phyloP scores from a whole-genome alignment of 495 filamentous ascomycete species.

The Sporormia fimetaria region DNA sequence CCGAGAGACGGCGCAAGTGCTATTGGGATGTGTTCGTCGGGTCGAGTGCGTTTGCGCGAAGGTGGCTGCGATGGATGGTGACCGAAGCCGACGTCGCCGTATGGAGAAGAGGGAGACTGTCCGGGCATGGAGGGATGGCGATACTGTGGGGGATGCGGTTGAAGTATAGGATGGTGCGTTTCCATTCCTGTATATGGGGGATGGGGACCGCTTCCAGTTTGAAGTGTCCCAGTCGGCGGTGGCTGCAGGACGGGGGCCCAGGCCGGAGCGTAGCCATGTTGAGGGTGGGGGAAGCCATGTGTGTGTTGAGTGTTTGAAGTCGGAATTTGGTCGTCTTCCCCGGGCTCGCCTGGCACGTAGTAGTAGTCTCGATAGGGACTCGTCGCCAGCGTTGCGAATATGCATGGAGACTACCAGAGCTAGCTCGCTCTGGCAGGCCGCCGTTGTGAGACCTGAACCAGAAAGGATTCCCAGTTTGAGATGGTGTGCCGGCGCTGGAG shows the following conservation, averaged over 20 bases:
- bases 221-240: conserved; percentile 23
- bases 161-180: conserved; percentile 17
- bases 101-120: conserved; percentile 17
- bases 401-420: conserved; percentile 64
- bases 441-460: conserved; percentile 33
- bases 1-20: conserved; percentile 19
- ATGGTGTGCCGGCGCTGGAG: conserved; percentile 17
- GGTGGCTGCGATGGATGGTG: conserved; percentile 4
- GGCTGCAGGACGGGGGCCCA: conserved; percentile 25
- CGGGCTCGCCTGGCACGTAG: conserved; percentile 44
- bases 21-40: conserved; percentile 24
- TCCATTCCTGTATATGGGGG: conserved; percentile 21
- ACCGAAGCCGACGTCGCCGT: conserved; percentile 10
- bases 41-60: conserved; percentile 27
- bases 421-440: conserved; percentile 55
- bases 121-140: conserved; percentile 29
- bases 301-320: conserved; percentile 26
- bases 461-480: conserved; percentile 27
- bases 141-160: conserved; percentile 30
- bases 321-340: conserved; percentile 25
- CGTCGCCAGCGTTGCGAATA: conserved; percentile 57
- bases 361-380: conserved; percentile 53
- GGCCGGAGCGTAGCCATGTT: conserved; percentile 15
- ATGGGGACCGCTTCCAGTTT: conserved; percentile 8
- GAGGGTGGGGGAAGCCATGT: conserved; percentile 20